Conservation (phyloP, 2,329 filamentous ascomycete species). For the Colletotrichum sp. region DNA sequence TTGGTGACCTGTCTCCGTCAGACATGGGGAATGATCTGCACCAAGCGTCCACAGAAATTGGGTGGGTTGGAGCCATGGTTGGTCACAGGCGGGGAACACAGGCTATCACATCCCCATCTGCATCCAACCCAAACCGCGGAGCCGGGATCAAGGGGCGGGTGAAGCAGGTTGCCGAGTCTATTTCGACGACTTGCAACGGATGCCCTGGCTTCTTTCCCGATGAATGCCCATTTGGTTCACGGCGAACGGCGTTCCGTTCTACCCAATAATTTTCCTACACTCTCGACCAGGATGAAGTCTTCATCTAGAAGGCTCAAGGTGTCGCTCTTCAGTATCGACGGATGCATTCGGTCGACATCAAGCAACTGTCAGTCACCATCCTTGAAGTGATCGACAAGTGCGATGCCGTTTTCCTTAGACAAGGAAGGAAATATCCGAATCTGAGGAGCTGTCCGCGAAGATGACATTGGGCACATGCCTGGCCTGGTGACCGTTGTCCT, state of each 20-base stretch:
- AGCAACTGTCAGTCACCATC: not conserved
- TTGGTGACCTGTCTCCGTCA: not conserved
- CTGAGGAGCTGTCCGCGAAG: not conserved
- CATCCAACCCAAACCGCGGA: constrained; percentile 21
- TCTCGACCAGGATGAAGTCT: not conserved
- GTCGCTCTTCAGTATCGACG: not conserved
- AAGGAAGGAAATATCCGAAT: not conserved
- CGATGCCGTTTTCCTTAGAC: not conserved
- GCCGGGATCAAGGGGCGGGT: constrained; percentile 19
- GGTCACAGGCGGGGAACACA: not conserved
- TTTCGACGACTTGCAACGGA: constrained; percentile 20
- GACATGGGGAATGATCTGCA: constrained; percentile 20
- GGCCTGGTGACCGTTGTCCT: not conserved
- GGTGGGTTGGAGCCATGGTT: not conserved
- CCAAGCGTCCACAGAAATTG: constrained; percentile 6
- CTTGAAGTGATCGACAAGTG: not conserved
- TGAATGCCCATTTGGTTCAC: not conserved
- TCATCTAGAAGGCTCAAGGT: not conserved
- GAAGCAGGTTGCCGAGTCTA: constrained; percentile 15
- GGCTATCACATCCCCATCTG: constrained; percentile 4
- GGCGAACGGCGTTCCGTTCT: not conserved
- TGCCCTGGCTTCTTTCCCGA: not conserved
- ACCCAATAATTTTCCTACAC: not conserved
- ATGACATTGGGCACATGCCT: not conserved
- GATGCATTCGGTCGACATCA: not conserved